Base-by-base conservation (phyloP, 768 basidiomycete genomes). In the Amanita pseudoporphyria region DNA sequence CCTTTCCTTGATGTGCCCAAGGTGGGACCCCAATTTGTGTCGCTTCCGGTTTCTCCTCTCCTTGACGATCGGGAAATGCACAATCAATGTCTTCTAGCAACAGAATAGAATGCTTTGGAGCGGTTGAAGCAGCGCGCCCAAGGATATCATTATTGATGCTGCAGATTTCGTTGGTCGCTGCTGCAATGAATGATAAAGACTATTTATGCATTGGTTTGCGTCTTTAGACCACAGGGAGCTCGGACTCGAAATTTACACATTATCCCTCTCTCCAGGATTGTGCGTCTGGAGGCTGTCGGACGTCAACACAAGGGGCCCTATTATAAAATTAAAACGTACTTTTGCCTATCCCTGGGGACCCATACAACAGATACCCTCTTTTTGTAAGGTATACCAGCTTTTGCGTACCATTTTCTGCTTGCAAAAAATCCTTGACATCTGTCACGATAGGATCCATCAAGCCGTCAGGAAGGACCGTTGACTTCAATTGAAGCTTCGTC, bases 301-400 rank as follows among this genome's bases (percentile, higher is more conserved):
- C 61, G 57, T 71, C 60, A 53, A 68, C 70, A 42, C 66, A 60
- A 67, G 56, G 56, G 47, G 54, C 32, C 3, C 43, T 30, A 30
- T 47, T 28, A 42, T 31, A 45, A 14, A 43, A 47, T 26, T 24
- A 37, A 47, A 14, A 60, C 68, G 52, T 37, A 78, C 76, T 79
- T 62, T 80, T 81, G 6, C 79, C 79, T 5, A 76, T 79, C 14
- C 79, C 79, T 16, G 79, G 78, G 16, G 76, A 76, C 0, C 79
- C 79, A 59, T 77, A 66, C 5, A 82, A 62, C 14, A 81, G 63
- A 52, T 78, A 79, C 0, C 80, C 80, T 24, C 79, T 64, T 7
- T 75, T 67, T n/a, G 53, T 80, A 72, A 1, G 79, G 79, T 43
- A 81, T 80, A 0, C 80, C 79, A 0, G 74, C 72, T 36, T 71